Evolutionary conservation across 2,329 filamentous ascomycete species (phyloP).

Genomic region (Amesomyces nigricolor): DNA sequence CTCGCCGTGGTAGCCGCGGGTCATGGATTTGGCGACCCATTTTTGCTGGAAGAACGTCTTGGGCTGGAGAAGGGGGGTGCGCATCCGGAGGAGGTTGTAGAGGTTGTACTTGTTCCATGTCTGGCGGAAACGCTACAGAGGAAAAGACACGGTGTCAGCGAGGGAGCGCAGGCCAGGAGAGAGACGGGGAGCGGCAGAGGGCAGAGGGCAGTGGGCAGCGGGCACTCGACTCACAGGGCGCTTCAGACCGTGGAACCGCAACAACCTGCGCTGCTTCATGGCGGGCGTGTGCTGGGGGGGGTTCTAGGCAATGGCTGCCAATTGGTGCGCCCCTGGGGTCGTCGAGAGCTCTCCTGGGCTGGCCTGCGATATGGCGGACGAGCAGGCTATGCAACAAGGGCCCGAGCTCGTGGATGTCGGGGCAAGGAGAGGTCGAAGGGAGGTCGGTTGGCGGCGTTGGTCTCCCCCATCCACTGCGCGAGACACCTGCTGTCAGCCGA

Average conservation of each 20-base stretch:
- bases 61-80: conserved; percentile 35
- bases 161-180: neutral
- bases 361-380: neutral
- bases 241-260: conserved; percentile 62
- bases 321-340: conserved; percentile 3
- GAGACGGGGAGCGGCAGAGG: neutral
- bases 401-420: neutral
- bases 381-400: neutral
- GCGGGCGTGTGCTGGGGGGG: conserved; percentile 25
- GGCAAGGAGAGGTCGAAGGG: neutral
- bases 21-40: conserved; percentile 81
- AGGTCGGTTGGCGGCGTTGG: conserved; percentile 1
- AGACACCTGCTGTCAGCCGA: neutral
- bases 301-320: neutral
- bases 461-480: neutral
- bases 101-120: conserved; percentile 98
- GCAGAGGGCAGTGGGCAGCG: conserved; percentile 5
- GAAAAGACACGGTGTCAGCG: neutral
- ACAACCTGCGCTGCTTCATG: conserved; percentile 50
- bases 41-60: conserved; percentile 96
- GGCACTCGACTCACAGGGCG: conserved; percentile 49
- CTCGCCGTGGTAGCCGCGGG: conserved; percentile 89
- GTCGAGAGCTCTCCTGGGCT: neutral
- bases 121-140: conserved; percentile 75
- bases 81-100: conserved; percentile 69